phyloP scores from a whole-genome alignment of 768 basidiomycete genomes.

The Udeniomyces megalosporus region DNA sequence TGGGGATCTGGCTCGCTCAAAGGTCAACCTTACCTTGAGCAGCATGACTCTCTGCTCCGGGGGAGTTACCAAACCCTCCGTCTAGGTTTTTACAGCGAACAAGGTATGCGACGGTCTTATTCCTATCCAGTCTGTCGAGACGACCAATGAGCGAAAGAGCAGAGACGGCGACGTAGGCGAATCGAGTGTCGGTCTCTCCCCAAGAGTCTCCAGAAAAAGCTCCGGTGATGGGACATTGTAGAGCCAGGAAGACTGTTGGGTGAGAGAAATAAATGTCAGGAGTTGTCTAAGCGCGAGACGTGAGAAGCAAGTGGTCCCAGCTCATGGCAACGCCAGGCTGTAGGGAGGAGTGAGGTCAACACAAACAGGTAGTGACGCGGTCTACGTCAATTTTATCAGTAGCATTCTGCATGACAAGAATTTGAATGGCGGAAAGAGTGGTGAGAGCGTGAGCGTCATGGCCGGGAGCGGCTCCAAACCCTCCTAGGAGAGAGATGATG shows the following conservation, averaged over 20 bases:
- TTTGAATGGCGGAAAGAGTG: slow-evolving; percentile 83
- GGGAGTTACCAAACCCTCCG: slow-evolving; percentile 71
- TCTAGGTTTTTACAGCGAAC: slow-evolving; percentile 76
- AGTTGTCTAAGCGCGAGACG: neutral
- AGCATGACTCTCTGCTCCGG: slow-evolving; percentile 85
- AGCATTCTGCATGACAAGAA: slow-evolving; percentile 70
- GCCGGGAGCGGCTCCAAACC: slow-evolving; percentile 76
- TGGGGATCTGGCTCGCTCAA: neutral
- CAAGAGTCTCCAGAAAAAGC: slow-evolving; percentile 77
- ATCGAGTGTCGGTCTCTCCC: slow-evolving; percentile 87
- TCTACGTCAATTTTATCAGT: slow-evolving; percentile 52
- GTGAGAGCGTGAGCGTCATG: slow-evolving; percentile 81
- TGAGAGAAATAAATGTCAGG: neutral
- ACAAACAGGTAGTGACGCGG: slow-evolving; percentile 57
- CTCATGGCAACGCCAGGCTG: too few species aligned
- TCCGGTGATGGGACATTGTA: slow-evolving; percentile 64
- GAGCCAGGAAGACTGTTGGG: slow-evolving; percentile 65
- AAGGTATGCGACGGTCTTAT: slow-evolving; percentile 56
- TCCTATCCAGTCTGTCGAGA: slow-evolving; percentile 48
- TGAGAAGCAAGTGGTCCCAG: neutral
- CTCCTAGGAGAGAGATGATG: slow-evolving; percentile 41
- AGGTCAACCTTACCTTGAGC: slow-evolving; percentile 52
- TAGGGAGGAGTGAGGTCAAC: neutral
- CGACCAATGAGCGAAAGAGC: slow-evolving; percentile 65
- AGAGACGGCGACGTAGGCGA: slow-evolving; percentile 71